These are phyloP conservation scores for Entelexis paramagnoliae DNA, from an alignment of 1,139 yeast genomes.

Conservation along the genomic window DNA sequence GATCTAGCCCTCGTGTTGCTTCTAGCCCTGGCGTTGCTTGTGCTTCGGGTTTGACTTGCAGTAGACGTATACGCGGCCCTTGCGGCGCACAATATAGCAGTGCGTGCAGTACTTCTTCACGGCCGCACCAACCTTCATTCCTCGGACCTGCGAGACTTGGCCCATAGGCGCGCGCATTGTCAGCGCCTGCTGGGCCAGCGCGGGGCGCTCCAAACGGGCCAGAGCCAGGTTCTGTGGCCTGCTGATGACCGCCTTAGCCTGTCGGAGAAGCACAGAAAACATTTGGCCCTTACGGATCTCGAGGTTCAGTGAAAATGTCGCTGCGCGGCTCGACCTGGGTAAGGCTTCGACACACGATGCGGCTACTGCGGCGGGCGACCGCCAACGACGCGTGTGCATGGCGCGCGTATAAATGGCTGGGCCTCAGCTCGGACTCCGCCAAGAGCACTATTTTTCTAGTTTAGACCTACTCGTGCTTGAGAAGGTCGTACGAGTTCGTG, in stretches of 20 bases:
- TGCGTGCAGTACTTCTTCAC: conserved; percentile 87
- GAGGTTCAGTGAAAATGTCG: conserved; percentile 1
- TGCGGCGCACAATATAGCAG: conserved; percentile 87
- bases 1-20: conserved; percentile 88
- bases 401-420: too few species aligned
- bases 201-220: background rate
- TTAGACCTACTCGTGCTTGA: too few species aligned
- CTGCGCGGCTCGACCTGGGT: background rate
- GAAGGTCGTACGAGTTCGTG: too few species aligned
- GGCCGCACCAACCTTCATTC: conserved; percentile 66
- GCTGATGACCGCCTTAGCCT: conserved; percentile 1
- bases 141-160: conserved; percentile 30
- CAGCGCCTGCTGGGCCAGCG: background rate
- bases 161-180: background rate
- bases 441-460: too few species aligned
- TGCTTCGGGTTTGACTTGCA: conserved; percentile 91
- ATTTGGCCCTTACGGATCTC: background rate
- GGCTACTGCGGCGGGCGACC: background rate
- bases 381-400: too few species aligned
- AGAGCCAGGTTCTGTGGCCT: background rate
- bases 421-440: too few species aligned
- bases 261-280: conserved; percentile 8
- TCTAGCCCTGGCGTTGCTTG: conserved; percentile 95
- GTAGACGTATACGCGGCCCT: conserved; percentile 85
- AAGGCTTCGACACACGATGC: background rate